Base-by-base conservation (phyloP, 176 grass and related monocot genomes). In the Poa annua region DNA sequence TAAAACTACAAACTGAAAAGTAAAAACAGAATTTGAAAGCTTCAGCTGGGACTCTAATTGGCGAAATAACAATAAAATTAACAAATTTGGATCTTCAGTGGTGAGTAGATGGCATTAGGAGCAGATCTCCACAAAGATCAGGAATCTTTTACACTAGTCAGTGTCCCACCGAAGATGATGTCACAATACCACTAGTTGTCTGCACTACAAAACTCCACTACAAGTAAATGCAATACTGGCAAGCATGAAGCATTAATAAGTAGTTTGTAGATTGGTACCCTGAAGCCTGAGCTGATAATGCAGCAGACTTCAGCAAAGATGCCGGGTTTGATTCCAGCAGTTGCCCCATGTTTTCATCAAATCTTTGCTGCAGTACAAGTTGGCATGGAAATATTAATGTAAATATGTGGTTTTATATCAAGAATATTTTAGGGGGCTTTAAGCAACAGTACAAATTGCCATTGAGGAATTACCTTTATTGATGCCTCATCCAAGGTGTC, bases 281-380 rank as follows among this genome's bases (percentile, higher is more conserved):
- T 79, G 86, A 82, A 87, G 84, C 81, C 45, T 85, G 89, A 61
- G 86, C 67, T 65, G 86, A 80, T 82, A 82, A 85, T 79, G 84
- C 67, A 71, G 87, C 61, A 1, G 86, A 76, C 60, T 91, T 94
- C 19, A 91, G 65, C 51, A 85, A 83, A 19, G 89, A 85, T 52
- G 92, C 76, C 1, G 82, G 81, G 54, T 85, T 91, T 47, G 89
- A 66, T 42, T 91, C 92, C 81, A 94, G 85, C 74, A 94, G 53
- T 45, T 91, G 89, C 11, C 84, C 72, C 70, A 71, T 55, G 35
- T 52, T 94, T 70, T 91, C 89, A 72, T 57, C 47, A 39, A 82
- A 84, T 32, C 86, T 86, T 85, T 91, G 89, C 84, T 91, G 86
- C 21, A 85, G 81, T 71, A 69, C n/a, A 85, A 57, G 60, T 66